Conservation (phyloP, 1,139 yeast species). For the Sugiyamaella castrensis region DNA sequence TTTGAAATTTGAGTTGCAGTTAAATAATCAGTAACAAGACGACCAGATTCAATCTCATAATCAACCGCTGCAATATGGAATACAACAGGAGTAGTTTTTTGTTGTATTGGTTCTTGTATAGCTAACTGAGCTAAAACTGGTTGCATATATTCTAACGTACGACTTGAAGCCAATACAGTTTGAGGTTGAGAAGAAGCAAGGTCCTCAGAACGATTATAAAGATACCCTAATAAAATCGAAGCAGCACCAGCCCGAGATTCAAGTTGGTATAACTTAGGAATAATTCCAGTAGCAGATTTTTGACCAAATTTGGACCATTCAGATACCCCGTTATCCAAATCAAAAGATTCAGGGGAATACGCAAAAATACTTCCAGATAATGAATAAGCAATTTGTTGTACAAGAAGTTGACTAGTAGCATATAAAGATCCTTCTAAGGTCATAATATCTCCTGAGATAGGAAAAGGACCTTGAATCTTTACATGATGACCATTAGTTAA, state of each 20-base stretch:
- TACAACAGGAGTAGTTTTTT: conserved; percentile 42
- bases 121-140: conserved; percentile 48
- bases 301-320: conserved; percentile 54
- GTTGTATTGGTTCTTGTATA: conserved; percentile 30
- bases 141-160: conserved; percentile 65
- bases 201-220: conserved; percentile 37
- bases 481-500: conserved; percentile 7
- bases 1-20: conserved; percentile 63
- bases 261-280: conserved; percentile 57
- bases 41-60: conserved; percentile 51
- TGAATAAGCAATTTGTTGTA: conserved; percentile 64
- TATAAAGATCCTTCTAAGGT: conserved; percentile 29
- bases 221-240: conserved; percentile 71
- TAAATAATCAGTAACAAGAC: conserved; percentile 60
- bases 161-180: conserved; percentile 61
- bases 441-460: conserved; percentile 25
- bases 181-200: conserved; percentile 26
- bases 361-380: conserved; percentile 64
- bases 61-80: conserved; percentile 73
- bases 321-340: conserved; percentile 58
- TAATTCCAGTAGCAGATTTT: conserved; percentile 52
- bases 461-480: conserved; percentile 14
- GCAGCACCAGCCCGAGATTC: conserved; percentile 88
- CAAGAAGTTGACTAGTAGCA: conserved; percentile 56
- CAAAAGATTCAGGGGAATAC: conserved; percentile 61